A percentile compares a stretch with the other conserved stretches of the same genome.
Evolutionary conservation across 352 stramenopile species (phyloP).

Genomic region (Pythium aphanidermatum): DNA sequence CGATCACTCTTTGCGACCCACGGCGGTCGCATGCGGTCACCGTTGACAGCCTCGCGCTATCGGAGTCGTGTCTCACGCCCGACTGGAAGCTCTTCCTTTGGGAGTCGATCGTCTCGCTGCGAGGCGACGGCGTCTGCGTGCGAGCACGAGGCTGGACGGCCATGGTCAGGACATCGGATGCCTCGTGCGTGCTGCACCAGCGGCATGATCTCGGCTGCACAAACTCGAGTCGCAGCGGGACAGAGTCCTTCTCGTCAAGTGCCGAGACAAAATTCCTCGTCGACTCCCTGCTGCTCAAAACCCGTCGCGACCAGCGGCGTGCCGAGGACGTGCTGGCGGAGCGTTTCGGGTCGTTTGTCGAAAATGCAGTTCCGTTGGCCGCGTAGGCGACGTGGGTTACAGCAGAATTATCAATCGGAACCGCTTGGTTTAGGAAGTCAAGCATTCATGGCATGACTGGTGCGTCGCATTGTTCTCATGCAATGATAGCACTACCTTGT

Average conservation of each 20-base stretch:
- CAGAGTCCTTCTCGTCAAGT: too few species aligned
- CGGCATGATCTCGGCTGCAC: background rate
- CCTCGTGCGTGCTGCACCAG: background rate
- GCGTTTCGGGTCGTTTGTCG: constrained; percentile 2
- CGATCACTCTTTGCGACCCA: background rate
- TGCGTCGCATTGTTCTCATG: too few species aligned
- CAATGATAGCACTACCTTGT: too few species aligned
- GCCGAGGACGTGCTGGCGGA: background rate
- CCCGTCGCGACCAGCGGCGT: background rate
- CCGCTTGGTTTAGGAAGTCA: too few species aligned
- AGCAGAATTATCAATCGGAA: too few species aligned
- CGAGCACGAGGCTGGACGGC: constrained; percentile 3
- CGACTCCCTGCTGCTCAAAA: constrained; percentile 3
- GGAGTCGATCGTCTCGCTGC: background rate
- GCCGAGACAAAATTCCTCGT: background rate
- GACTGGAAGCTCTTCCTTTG: constrained; percentile 4
- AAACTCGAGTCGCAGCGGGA: background rate
- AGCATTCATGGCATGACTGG: too few species aligned
- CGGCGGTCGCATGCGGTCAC: background rate
- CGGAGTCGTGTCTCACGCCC: background rate
- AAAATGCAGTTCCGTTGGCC: too few species aligned
- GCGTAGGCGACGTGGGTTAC: too few species aligned
- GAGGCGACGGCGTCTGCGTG: background rate
- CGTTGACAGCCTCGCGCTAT: constrained; percentile 1
- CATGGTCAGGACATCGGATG: background rate